Percentiles rank a stretch among this genome's conserved stretches.
phyloP scores from a whole-genome alignment of 306 rosid species.

The Ammopiptanthus mongolicus region DNA sequence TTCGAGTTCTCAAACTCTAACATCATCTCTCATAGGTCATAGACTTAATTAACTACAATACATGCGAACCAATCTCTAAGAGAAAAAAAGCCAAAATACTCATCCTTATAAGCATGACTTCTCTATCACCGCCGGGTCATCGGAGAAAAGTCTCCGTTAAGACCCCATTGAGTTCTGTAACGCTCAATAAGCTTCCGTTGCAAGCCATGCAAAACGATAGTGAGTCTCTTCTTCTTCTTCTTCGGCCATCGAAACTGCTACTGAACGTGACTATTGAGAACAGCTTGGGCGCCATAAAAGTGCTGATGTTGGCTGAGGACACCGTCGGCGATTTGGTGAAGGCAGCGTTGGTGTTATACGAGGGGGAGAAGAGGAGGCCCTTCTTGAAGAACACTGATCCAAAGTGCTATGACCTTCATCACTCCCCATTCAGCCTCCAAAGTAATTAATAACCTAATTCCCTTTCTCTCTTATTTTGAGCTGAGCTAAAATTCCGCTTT shows the following conservation, averaged over 20 bases:
- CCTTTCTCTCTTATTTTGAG: neutral
- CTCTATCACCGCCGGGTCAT: too few relatives aligned
- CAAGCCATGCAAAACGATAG: neutral
- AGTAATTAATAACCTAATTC: conserved; percentile 15
- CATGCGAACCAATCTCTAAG: neutral
- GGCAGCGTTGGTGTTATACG: conserved; percentile 33
- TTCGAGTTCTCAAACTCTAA: neutral
- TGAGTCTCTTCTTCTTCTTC: neutral
- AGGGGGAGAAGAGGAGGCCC: conserved; percentile 51
- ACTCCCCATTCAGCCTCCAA: conserved; percentile 60
- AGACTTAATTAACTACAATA: too few relatives aligned
- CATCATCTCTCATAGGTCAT: neutral
- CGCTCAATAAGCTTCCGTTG: neutral
- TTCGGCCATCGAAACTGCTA: conserved; percentile 39
- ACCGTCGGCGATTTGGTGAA: conserved; percentile 43
- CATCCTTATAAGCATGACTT: neutral
- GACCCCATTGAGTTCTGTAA: too few relatives aligned
- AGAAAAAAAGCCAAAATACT: neutral
- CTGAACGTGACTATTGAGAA: conserved; percentile 52
- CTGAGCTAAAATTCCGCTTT: neutral
- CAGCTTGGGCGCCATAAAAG: conserved; percentile 51
- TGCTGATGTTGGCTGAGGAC: conserved; percentile 40
- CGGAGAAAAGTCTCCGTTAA: too few relatives aligned
- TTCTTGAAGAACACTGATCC: conserved; percentile 41
- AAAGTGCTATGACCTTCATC: conserved; percentile 44